A percentile compares a stretch with the other conserved stretches of the same genome.
phyloP scores from a whole-genome alignment of 768 basidiomycete genomes.

The Amanita inopinata region DNA sequence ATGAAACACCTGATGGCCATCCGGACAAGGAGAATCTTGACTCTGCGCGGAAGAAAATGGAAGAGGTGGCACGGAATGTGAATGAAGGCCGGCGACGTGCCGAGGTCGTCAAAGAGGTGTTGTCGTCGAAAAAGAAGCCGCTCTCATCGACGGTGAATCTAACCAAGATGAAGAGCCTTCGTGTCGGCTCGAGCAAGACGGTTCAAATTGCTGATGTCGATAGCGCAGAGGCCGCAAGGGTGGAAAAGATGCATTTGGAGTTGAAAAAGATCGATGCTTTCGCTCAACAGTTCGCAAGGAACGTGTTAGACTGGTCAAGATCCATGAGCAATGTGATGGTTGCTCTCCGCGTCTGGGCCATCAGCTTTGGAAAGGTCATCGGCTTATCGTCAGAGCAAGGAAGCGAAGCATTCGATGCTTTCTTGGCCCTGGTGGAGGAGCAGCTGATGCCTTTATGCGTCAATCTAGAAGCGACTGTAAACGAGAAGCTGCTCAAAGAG shows the following conservation, averaged over 20 bases:
- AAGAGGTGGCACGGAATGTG: constrained; percentile 64
- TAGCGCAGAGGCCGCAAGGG: constrained; percentile 37
- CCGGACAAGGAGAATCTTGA: constrained; percentile 52
- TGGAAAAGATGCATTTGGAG: constrained; percentile 46
- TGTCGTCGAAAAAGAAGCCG: constrained; percentile 35
- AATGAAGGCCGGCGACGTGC: constrained; percentile 70
- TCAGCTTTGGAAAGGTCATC: constrained; percentile 57
- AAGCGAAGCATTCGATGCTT: constrained; percentile 64
- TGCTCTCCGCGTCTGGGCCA: constrained; percentile 50
- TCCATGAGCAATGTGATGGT: constrained; percentile 38
- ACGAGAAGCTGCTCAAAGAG: constrained; percentile 44
- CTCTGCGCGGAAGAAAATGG: constrained; percentile 47
- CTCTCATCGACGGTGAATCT: constrained; percentile 50
- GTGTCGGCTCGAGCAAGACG: constrained; percentile 17
- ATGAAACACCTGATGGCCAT: constrained; percentile 63
- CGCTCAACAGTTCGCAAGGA: constrained; percentile 50
- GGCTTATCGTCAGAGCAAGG: constrained; percentile 39
- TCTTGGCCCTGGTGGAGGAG: constrained; percentile 46
- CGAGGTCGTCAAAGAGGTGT: constrained; percentile 72
- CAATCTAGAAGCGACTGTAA: constrained; percentile 44
- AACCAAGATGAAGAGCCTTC: constrained; percentile 48
- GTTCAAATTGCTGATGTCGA: constrained; percentile 13
- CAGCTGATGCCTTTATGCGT: constrained; percentile 42
- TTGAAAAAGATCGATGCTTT: constrained; percentile 49
- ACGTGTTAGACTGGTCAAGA: constrained; percentile 54